phyloP scores from a whole-genome alignment of 2,329 filamentous ascomycete species.

The Trichoderma citrinoviride region DNA sequence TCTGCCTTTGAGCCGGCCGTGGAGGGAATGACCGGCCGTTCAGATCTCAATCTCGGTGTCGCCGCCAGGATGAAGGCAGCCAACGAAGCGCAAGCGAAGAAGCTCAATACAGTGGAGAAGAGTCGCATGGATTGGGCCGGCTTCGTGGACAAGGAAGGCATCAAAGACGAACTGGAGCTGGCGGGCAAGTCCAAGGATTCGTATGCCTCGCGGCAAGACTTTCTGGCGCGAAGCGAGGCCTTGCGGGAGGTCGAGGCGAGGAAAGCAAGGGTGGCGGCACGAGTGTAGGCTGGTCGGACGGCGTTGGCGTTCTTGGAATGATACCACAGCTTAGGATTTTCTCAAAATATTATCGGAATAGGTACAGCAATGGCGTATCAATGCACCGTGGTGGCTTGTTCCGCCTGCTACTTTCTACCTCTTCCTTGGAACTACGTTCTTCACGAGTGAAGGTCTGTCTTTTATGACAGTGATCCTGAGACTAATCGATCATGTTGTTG shows the following conservation, averaged over 20 bases:
- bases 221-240: conserved; percentile 62
- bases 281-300: conserved; percentile 26
- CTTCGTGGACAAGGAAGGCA: conserved; percentile 68
- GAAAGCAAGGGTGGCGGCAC: conserved; percentile 48
- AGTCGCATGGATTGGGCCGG: conserved; percentile 72
- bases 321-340: conserved; percentile 28
- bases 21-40: conserved; percentile 44
- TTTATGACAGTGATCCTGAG: too few relatives aligned
- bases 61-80: conserved; percentile 47
- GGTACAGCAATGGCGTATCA: neutral
- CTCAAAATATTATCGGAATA: too few relatives aligned
- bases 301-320: conserved; percentile 28
- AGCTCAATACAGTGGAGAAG: conserved; percentile 70
- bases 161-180: conserved; percentile 64
- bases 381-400: neutral
- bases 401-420: too few relatives aligned
- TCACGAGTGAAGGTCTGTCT: too few relatives aligned
- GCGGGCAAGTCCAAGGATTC: conserved; percentile 64
- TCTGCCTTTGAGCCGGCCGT: conserved; percentile 61
- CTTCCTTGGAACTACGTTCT: too few relatives aligned
- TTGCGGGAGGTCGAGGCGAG: conserved; percentile 60
- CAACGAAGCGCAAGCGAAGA: conserved; percentile 55
- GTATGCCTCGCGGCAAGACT: conserved; percentile 61
- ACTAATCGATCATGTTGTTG: too few relatives aligned
- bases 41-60: conserved; percentile 59